A percentile compares a stretch with the other conserved stretches of the same genome.
These are phyloP conservation scores for Aspergillus sp. DNA, from an alignment of 2,329 filamentous ascomycete genomes.

Conservation along the genomic window DNA sequence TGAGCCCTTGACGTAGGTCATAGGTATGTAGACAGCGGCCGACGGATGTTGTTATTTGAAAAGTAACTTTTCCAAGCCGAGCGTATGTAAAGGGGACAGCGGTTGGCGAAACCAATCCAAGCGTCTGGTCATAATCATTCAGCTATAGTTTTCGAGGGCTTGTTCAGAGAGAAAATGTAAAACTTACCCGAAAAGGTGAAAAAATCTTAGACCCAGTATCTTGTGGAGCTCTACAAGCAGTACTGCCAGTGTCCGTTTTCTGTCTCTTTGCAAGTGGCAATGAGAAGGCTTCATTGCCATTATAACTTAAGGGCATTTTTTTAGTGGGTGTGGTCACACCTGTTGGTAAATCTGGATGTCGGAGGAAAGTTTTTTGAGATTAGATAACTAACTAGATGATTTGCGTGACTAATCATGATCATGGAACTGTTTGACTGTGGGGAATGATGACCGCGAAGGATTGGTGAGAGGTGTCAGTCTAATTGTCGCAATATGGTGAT, in stretches of 20 bases:
- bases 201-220: constrained; percentile 74
- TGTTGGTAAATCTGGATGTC: background rate
- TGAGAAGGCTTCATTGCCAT: constrained; percentile 54
- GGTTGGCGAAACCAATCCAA: constrained; percentile 91
- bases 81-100: constrained; percentile 85
- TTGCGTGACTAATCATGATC: background rate
- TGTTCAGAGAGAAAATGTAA: background rate
- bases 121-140: constrained; percentile 59
- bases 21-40: constrained; percentile 92
- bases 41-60: constrained; percentile 95
- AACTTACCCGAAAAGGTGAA: constrained; percentile 78
- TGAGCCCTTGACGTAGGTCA: constrained; percentile 84
- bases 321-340: background rate
- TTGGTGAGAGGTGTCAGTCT: too few relatives aligned
- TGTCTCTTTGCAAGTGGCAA: constrained; percentile 73
- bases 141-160: background rate
- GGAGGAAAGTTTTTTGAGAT: background rate
- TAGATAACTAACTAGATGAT: background rate
- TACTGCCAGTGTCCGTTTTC: constrained; percentile 53
- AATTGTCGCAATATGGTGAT: too few relatives aligned
- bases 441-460: background rate
- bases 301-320: constrained; percentile 47
- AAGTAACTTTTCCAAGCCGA: constrained; percentile 88
- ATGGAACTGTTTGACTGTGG: background rate
- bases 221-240: constrained; percentile 43